Evolutionary conservation across 352 stramenopile species (phyloP).

Genomic region (Phytophthora idaei): DNA sequence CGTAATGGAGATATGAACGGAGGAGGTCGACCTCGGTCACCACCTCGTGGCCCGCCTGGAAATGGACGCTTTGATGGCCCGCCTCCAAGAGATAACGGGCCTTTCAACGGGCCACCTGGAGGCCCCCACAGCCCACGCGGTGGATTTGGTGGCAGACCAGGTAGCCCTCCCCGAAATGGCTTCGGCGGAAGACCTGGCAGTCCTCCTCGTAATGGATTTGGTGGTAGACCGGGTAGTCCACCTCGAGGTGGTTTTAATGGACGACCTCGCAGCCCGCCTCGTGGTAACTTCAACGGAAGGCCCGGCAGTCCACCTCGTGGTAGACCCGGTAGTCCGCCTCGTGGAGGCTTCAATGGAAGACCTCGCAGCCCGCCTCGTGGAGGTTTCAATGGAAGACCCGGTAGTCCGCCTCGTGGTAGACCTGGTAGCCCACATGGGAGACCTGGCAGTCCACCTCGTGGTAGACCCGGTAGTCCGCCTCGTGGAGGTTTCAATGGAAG

Average conservation of each 20-base stretch:
- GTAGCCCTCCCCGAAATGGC: constrained; percentile 17
- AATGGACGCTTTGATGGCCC: constrained; percentile 37
- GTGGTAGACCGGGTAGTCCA: constrained; percentile 15
- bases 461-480: constrained; percentile 4
- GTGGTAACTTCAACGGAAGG: constrained; percentile 18
- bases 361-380: constrained; percentile 18
- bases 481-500: constrained; percentile 12
- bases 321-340: constrained; percentile 9
- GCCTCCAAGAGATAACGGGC: constrained; percentile 22
- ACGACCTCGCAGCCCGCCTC: constrained; percentile 16
- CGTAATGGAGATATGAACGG: constrained; percentile 40
- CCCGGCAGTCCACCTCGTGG: constrained; percentile 18
- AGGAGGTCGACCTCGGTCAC: constrained; percentile 20
- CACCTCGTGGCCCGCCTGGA: constrained; percentile 23
- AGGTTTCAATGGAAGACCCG: constrained; percentile 15
- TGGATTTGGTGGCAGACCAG: constrained; percentile 17
- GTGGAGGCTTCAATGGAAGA: constrained; percentile 13
- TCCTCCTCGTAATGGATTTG: constrained; percentile 15
- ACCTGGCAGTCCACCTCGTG: constrained; percentile 11
- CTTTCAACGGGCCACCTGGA: constrained; percentile 22
- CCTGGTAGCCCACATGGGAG: constrained; percentile 20
- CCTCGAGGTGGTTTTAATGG: constrained; percentile 9
- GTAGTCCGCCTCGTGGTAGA: constrained; percentile 20
- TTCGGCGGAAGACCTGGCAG: constrained; percentile 12
- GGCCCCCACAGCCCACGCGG: constrained; percentile 20